These are phyloP conservation scores for Polytrichum commune DNA, from an alignment of 225 moss, liverwort and hornwort genomes.

Conservation along the genomic window DNA sequence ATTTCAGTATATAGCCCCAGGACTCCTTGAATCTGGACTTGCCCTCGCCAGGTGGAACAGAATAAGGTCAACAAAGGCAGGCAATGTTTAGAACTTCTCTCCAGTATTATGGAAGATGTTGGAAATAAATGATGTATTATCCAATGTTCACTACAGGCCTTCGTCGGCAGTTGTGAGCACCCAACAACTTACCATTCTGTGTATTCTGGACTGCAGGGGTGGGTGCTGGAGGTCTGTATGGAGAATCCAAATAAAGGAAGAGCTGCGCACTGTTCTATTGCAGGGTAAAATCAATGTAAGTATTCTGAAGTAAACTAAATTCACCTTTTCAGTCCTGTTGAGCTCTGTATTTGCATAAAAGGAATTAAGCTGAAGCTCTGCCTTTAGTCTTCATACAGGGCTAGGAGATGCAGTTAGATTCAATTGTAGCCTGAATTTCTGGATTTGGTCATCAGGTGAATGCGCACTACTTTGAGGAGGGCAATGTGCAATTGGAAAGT, in stretches of 20 bases:
- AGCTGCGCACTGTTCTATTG: conserved; percentile 35
- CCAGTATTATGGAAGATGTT: too few species aligned
- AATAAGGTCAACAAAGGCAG: too few species aligned
- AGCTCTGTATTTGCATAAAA: too few species aligned
- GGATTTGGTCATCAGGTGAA: conserved; percentile 54
- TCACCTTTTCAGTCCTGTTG: not conserved
- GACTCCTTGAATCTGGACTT: too few species aligned
- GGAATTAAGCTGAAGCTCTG: too few species aligned
- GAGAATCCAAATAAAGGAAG: conserved; percentile 54
- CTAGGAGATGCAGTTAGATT: too few species aligned
- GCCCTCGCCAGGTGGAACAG: too few species aligned
- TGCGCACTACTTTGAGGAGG: conserved; percentile 99
- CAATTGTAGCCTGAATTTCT: conserved; percentile 1
- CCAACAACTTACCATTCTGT: not conserved
- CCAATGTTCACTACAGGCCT: too few species aligned
- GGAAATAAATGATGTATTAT: too few species aligned
- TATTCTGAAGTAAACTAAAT: conserved; percentile 1
- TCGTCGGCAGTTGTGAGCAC: not conserved
- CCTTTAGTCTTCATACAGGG: too few species aligned
- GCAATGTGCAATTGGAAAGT: conserved; percentile 91
- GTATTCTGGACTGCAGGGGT: conserved; percentile 40
- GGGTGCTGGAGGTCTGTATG: conserved; percentile 94
- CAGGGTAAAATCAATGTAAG: conserved; percentile 64
- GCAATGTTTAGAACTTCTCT: not conserved
- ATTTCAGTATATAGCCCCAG: too few species aligned